Evolutionary conservation across 148 eudicot genomes (phyloP).

Genomic region (Persicaria tinctoria): DNA sequence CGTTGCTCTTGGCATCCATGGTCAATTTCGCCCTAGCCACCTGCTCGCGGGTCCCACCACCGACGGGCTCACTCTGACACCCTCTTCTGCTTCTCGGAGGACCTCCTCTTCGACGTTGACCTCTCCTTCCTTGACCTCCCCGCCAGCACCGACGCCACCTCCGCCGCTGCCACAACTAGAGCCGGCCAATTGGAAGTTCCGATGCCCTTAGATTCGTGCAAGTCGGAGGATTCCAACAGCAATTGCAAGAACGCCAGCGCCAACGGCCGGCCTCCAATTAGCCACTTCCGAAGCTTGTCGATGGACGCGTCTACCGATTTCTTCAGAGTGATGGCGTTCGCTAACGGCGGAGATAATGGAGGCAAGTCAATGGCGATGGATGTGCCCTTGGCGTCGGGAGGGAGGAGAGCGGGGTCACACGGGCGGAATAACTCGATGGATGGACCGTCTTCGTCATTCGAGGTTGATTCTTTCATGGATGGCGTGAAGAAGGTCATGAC

Average conservation of each 20-base stretch:
- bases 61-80: slow-evolving; percentile 83
- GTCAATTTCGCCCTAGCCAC: too few relatives aligned
- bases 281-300: slow-evolving; percentile 60
- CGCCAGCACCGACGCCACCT: slow-evolving; percentile 3
- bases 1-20: too few relatives aligned
- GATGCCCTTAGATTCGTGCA: slow-evolving; percentile 28
- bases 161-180: not conserved
- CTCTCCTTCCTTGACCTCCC: slow-evolving; percentile 36
- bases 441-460: slow-evolving; percentile 51
- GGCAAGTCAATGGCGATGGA: slow-evolving; percentile 17
- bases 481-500: slow-evolving; percentile 67
- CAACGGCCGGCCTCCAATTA: slow-evolving; percentile 13
- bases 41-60: slow-evolving; percentile 52
- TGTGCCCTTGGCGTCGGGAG: slow-evolving; percentile 16
- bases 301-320: slow-evolving; percentile 60
- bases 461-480: slow-evolving; percentile 38
- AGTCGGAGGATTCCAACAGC: slow-evolving; percentile 34
- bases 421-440: slow-evolving; percentile 68
- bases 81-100: slow-evolving; percentile 56
- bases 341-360: slow-evolving; percentile 16
- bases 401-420: slow-evolving; percentile 29
- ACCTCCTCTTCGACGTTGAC: slow-evolving; percentile 48
- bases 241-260: slow-evolving; percentile 15
- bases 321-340: slow-evolving; percentile 54
- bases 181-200: slow-evolving; percentile 21